Percentiles rank a stretch among this genome's conserved stretches.
Conservation (phyloP, 129 eudicot genomes). For the Dittrichia graveolens region DNA sequence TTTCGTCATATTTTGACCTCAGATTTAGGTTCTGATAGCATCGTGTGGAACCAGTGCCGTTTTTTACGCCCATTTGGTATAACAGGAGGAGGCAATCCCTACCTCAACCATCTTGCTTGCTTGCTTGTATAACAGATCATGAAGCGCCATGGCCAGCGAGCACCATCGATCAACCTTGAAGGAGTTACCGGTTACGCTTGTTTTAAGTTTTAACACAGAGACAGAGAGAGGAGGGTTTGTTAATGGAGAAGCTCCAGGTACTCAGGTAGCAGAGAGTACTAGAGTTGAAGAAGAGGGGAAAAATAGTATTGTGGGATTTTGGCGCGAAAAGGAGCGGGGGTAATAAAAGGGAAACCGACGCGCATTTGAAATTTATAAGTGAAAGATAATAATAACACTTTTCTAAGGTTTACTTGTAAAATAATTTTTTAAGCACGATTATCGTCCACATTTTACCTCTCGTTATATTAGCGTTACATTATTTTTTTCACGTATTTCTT, state of each 20-base stretch:
- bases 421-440: no score
- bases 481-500: no score
- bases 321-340: conserved; percentile 15
- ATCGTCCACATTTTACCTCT: no score
- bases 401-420: no score
- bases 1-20: conserved; percentile 10
- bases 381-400: no score
- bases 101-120: conserved; percentile 62
- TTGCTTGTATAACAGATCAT: conserved; percentile 35
- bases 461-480: no score
- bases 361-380: neutral
- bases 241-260: conserved; percentile 6
- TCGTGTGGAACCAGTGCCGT: conserved; percentile 20
- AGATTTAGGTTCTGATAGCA: neutral
- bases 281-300: neutral
- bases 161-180: neutral
- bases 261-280: no score
- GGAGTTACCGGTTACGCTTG: no score
- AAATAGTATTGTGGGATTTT: neutral
- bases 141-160: conserved; percentile 28
- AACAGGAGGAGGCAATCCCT: conserved; percentile 23
- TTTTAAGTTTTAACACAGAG: neutral
- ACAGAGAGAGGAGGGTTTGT: neutral
- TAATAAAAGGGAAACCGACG: neutral
- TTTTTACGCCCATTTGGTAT: conserved; percentile 46